phyloP scores from a whole-genome alignment of 106 monocot species.

The Posidonia australis region DNA sequence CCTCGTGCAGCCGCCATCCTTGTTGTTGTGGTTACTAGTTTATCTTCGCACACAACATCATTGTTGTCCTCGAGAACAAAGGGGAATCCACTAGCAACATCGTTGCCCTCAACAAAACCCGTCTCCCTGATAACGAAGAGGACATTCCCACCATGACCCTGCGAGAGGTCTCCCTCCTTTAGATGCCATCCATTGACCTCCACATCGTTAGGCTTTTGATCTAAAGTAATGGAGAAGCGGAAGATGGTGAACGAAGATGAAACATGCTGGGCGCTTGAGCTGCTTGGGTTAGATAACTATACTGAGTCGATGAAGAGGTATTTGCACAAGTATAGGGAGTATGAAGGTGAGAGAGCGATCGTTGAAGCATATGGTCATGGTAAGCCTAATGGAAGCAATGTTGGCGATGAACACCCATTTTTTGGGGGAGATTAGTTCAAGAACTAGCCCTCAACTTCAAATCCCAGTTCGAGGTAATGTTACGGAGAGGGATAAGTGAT shows the following conservation, averaged over 20 bases:
- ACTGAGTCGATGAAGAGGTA: constrained; percentile 53
- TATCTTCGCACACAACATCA: too few relatives aligned
- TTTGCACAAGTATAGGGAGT: constrained; percentile 50
- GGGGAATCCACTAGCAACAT: too few relatives aligned
- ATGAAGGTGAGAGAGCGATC: constrained; percentile 39
- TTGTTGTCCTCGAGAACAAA: too few relatives aligned
- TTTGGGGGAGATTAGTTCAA: background rate
- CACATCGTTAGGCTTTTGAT: too few relatives aligned
- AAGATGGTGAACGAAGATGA: constrained; percentile 86
- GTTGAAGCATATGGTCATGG: background rate
- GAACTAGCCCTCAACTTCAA: background rate
- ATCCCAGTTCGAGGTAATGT: constrained; percentile 6
- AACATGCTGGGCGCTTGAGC: constrained; percentile 59
- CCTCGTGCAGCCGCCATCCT: too few relatives aligned
- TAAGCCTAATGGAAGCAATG: background rate
- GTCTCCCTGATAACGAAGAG: too few relatives aligned
- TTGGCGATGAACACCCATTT: background rate
- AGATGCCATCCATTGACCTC: too few relatives aligned
- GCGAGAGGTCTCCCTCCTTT: too few relatives aligned
- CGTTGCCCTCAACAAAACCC: too few relatives aligned
- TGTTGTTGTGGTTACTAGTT: too few relatives aligned
- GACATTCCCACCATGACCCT: too few relatives aligned
- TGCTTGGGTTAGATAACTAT: constrained; percentile 60
- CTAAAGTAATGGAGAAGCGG: constrained; percentile 67
- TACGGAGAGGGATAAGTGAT: constrained; percentile 8